Conservation (phyloP, 108 stramenopile genomes). For the Skeletonema menzelii region DNA sequence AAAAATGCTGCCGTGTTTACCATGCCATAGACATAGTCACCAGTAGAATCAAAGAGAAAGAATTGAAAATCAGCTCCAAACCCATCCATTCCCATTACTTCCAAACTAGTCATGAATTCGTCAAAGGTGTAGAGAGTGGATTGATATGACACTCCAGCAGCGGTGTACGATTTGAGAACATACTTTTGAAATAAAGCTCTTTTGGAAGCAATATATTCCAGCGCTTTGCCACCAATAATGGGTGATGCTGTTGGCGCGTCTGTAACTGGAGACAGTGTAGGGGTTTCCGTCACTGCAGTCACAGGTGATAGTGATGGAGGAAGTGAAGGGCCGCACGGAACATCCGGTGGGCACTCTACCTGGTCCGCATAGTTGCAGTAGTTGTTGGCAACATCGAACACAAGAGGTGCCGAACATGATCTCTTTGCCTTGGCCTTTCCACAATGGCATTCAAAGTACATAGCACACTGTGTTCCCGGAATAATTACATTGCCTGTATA, state of each 20-base stretch:
- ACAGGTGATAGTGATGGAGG: not conserved
- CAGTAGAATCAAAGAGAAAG: not conserved
- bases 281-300: not conserved
- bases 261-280: not conserved
- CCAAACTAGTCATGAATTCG: not conserved
- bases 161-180: not conserved
- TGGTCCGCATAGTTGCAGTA: not conserved
- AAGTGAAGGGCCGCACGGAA: not conserved
- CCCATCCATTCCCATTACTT: not conserved
- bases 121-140: not conserved
- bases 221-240: not conserved
- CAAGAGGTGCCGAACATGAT: not conserved
- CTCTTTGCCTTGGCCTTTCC: not conserved
- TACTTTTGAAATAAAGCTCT: not conserved
- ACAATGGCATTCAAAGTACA: not conserved
- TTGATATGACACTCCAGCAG: not conserved
- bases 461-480: not conserved
- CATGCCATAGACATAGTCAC: constrained; percentile 5
- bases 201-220: not conserved
- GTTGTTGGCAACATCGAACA: not conserved
- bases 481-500: not conserved
- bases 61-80: not conserved
- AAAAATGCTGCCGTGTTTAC: constrained; percentile 26
- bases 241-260: not conserved
- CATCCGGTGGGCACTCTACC: not conserved